A percentile compares a stretch with the other conserved stretches of the same genome.
Evolutionary conservation across 1,284 basidiomycete genomes (phyloP).

Genomic region (Cerrena zonata): DNA sequence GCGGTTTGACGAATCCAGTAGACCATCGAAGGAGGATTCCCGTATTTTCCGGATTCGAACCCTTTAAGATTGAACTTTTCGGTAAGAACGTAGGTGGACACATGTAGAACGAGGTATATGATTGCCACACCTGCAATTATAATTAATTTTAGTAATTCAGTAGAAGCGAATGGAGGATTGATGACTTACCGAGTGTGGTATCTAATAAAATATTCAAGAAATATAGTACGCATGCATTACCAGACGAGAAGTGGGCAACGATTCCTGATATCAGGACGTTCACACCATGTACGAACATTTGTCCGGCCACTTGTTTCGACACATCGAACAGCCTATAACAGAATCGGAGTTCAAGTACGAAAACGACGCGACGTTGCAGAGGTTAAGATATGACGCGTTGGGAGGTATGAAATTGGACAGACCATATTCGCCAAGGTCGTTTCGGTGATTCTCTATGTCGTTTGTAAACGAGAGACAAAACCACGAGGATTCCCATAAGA

Average conservation of each 20-base stretch:
- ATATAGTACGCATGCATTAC: conserved; percentile 86
- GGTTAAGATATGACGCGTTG: background rate
- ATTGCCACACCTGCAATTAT: conserved; percentile 66
- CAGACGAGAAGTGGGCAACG: conserved; percentile 59
- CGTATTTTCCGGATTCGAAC: conserved; percentile 84
- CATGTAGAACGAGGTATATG: conserved; percentile 76
- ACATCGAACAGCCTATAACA: conserved; percentile 75
- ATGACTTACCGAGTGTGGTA: conserved; percentile 73
- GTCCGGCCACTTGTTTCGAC: conserved; percentile 87
- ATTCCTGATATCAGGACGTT: conserved; percentile 80
- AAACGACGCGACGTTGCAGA: background rate
- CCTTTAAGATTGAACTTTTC: conserved; percentile 66
- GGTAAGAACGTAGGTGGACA: conserved; percentile 63
- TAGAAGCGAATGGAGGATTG: background rate
- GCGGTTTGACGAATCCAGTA: conserved; percentile 83
- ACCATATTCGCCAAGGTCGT: conserved; percentile 92
- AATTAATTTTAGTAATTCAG: background rate
- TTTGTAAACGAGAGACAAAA: conserved; percentile 82
- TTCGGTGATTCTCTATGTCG: conserved; percentile 80
- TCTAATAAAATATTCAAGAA: conserved; percentile 93
- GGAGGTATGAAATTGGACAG: conserved; percentile 17
- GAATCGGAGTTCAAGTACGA: background rate
- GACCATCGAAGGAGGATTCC: conserved; percentile 63
- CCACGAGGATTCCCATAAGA: conserved; percentile 83
- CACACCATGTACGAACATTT: conserved; percentile 82